Evolutionary conservation across 768 basidiomycete genomes (phyloP).

Genomic region (Tricholoma matsutake): DNA sequence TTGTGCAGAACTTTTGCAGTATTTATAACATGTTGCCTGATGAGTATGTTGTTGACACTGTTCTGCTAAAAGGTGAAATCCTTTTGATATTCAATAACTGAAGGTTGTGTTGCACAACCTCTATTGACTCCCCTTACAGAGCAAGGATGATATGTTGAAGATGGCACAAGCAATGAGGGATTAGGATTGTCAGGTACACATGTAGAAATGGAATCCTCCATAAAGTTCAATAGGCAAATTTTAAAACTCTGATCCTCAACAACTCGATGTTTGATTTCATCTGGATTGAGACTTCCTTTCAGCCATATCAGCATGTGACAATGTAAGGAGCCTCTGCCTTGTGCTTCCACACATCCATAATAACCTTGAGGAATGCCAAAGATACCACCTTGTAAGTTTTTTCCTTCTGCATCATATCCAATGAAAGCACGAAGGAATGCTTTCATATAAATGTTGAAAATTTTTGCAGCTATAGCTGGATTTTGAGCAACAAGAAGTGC

Average conservation of each 20-base stretch:
- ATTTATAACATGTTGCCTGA: no score
- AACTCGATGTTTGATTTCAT: no score
- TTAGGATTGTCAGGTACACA: slow-evolving; percentile 21
- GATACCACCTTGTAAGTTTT: no score
- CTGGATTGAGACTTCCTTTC: slow-evolving; percentile 29
- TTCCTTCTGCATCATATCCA: no score
- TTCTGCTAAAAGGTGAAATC: slow-evolving; percentile 21
- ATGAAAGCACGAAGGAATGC: no score
- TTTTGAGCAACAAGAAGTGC: no score
- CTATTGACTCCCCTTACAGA: slow-evolving; percentile 7
- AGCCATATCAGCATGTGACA: slow-evolving; percentile 37
- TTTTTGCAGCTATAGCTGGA: no score
- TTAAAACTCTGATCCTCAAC: slow-evolving; percentile 17
- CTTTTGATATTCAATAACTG: slow-evolving; percentile 1
- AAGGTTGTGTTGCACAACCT: background rate
- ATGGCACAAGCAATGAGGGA: background rate
- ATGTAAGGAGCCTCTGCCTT: slow-evolving; percentile 38
- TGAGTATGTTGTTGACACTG: slow-evolving; percentile 34
- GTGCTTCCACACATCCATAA: slow-evolving; percentile 14
- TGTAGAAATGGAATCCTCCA: no score
- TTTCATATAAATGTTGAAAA: no score
- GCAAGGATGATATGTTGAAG: slow-evolving; percentile 17
- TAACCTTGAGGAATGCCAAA: no score
- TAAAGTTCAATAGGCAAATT: no score
- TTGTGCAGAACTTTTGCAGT: no score